phyloP scores from a whole-genome alignment of 2,329 filamentous ascomycete species.

The Pseudogymnoascus pannorum region DNA sequence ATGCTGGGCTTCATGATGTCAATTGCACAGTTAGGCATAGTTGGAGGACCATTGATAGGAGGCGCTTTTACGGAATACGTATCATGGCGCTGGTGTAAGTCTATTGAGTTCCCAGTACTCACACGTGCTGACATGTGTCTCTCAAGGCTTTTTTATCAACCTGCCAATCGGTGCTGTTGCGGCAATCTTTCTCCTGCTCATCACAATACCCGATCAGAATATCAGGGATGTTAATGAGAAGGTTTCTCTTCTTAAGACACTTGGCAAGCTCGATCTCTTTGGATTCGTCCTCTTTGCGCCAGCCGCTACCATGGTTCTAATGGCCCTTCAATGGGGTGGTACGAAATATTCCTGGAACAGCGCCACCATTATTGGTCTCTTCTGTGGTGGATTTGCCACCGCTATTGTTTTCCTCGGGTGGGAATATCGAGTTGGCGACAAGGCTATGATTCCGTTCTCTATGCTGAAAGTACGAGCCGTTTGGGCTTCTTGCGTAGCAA shows the following conservation, averaged over 20 bases:
- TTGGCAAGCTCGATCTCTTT: constrained; percentile 26
- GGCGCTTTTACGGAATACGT: constrained; percentile 14
- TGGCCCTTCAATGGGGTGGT: constrained; percentile 32
- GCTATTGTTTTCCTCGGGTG: constrained; percentile 22
- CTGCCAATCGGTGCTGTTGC: constrained; percentile 34
- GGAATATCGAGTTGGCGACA: constrained; percentile 24
- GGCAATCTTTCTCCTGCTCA: constrained; percentile 29
- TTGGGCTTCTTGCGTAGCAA: constrained; percentile 13
- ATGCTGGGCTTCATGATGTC: constrained; percentile 8
- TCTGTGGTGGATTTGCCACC: constrained; percentile 20
- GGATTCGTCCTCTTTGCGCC: constrained; percentile 31
- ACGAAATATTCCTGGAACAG: constrained; percentile 27
- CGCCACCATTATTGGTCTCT: constrained; percentile 24
- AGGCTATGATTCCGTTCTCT: constrained; percentile 24
- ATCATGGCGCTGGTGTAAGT: constrained; percentile 17
- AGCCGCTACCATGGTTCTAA: constrained; percentile 27
- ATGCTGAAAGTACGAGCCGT: constrained; percentile 21
- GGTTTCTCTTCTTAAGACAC: constrained; percentile 1
- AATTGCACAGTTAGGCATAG: constrained; percentile 10
- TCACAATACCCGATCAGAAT: constrained; percentile 28
- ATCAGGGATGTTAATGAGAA: neutral
- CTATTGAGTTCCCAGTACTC: neutral
- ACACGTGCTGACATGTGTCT: neutral
- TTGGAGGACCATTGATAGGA: constrained; percentile 14
- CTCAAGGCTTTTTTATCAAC: constrained; percentile 34